These are phyloP conservation scores for Colletotrichum sp. DNA, from an alignment of 2,329 filamentous ascomycete genomes.

Conservation along the genomic window DNA sequence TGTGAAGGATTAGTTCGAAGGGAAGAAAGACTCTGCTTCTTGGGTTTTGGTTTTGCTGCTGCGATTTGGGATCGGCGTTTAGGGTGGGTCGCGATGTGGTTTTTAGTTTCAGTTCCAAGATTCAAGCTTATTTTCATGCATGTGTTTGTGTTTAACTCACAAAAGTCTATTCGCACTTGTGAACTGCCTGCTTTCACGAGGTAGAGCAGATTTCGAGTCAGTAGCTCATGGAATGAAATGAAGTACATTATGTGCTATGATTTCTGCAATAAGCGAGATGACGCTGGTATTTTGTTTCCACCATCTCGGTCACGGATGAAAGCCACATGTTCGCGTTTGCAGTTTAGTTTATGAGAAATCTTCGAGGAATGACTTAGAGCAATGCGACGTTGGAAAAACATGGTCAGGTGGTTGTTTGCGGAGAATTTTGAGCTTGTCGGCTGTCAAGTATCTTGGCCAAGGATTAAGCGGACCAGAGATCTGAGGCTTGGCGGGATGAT, in stretches of 20 bases:
- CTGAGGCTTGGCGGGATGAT: background rate
- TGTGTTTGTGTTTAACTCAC: background rate
- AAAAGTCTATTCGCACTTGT: background rate
- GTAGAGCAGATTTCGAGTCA: no score
- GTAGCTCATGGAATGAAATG: background rate
- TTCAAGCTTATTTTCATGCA: background rate
- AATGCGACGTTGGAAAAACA: background rate
- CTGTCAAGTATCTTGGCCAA: background rate
- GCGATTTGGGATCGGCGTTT: background rate
- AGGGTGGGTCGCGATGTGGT: background rate
- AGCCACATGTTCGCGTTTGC: background rate
- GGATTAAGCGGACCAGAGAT: background rate
- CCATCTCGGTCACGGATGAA: background rate
- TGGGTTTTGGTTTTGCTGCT: background rate
- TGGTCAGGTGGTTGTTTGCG: background rate
- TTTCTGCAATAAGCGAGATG: background rate
- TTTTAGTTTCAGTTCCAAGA: background rate
- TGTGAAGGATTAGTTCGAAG: slow-evolving; percentile 59
- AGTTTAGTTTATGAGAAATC: background rate
- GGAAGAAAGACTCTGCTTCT: no score
- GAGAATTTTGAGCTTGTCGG: background rate
- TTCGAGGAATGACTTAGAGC: accelerated
- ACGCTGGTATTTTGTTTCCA: background rate
- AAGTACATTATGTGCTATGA: background rate
- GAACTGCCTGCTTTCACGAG: no score